Percentiles rank a stretch among this genome's conserved stretches.
phyloP scores from a whole-genome alignment of 116 monocot species.

The Posidonia oceanica region DNA sequence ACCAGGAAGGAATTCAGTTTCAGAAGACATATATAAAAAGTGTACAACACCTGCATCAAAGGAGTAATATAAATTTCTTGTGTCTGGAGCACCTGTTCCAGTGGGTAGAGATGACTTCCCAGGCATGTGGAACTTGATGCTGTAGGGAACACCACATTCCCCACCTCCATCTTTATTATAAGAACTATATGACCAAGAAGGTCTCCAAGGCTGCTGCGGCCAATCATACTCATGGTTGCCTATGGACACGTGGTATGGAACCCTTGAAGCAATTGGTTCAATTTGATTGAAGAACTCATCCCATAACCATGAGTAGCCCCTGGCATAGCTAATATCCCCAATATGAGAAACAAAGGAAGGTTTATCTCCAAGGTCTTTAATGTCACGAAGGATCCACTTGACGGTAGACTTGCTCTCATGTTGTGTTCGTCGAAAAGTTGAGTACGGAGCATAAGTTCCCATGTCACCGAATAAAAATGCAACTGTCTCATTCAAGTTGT shows the following conservation, averaged over 20 bases:
- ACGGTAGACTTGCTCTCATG: conserved; percentile 77
- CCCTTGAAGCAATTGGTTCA: conserved; percentile 67
- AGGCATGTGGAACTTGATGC: conserved; percentile 87
- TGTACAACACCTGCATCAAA: conserved; percentile 80
- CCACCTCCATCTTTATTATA: conserved; percentile 92
- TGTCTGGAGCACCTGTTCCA: conserved; percentile 64
- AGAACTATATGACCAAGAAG: conserved; percentile 49
- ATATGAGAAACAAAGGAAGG: conserved; percentile 84
- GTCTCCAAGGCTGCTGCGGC: conserved; percentile 91
- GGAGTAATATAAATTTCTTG: conserved; percentile 75
- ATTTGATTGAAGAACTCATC: conserved; percentile 94
- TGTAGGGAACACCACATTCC: conserved; percentile 97
- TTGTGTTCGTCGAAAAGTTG: conserved; percentile 69
- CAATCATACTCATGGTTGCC: conserved; percentile 99
- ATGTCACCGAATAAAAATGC: conserved; percentile 95
- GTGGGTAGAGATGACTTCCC: conserved; percentile 77
- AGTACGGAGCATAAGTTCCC: conserved; percentile 72
- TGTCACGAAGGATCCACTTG: conserved; percentile 84
- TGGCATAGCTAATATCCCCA: conserved; percentile 95
- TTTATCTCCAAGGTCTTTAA: conserved; percentile 63
- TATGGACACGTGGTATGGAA: conserved; percentile 90
- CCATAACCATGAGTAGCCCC: conserved; percentile 93
- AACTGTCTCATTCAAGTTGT: conserved; percentile 52
- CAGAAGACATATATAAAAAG: conserved; percentile 91
- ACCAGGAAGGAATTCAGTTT: conserved; percentile 74